These are phyloP conservation scores for Parasitella parasitica DNA, from an alignment of 371 early-diverging fungal species.

Conservation along the genomic window DNA sequence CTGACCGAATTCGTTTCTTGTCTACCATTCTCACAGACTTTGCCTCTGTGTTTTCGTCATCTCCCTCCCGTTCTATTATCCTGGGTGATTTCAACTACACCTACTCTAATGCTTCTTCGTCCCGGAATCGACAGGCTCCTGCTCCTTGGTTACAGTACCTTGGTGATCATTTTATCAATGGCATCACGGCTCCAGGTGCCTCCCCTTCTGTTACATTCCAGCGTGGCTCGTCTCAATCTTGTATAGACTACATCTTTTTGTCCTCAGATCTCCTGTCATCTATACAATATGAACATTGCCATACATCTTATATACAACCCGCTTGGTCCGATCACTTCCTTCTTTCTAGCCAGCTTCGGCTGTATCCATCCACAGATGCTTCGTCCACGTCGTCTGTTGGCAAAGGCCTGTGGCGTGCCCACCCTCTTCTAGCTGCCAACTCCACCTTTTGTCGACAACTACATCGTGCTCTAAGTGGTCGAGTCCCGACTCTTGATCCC, in stretches of 20 bases:
- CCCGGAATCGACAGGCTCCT: not conserved
- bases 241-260: slow-evolving; percentile 10
- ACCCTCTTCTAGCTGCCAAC: slow-evolving; percentile 4
- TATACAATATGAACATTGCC: not conserved
- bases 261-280: not conserved
- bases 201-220: not conserved
- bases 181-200: not conserved
- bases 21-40: not conserved
- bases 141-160: not conserved
- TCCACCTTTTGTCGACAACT: not conserved
- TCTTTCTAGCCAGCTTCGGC: not conserved
- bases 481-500: not conserved
- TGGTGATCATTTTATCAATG: not conserved
- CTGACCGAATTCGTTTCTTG: not conserved
- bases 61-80: not conserved
- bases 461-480: not conserved
- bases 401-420: slow-evolving; percentile 16
- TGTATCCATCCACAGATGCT: not conserved
- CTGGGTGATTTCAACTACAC: slow-evolving; percentile 16
- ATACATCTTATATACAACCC: not conserved
- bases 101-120: not conserved
- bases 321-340: slow-evolving; percentile 13
- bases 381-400: not conserved
- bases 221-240: not conserved
- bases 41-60: not conserved